These are phyloP conservation scores for Pezicula radicicola DNA, from an alignment of 2,329 filamentous ascomycete genomes.

Conservation along the genomic window DNA sequence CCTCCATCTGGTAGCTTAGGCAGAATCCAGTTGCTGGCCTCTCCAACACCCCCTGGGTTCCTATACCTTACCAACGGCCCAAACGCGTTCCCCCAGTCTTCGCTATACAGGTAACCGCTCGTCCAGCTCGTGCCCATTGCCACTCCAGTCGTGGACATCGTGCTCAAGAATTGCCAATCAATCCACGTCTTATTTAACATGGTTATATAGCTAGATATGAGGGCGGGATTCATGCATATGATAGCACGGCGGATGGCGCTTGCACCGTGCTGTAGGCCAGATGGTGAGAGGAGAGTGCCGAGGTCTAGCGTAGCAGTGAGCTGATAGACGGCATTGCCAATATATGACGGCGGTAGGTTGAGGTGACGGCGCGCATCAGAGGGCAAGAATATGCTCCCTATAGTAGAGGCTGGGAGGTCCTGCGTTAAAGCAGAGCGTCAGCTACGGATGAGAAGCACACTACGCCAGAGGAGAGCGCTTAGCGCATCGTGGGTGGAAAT, in stretches of 20 bases:
- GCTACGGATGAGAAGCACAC: slow-evolving; percentile 7
- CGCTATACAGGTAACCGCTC: slow-evolving; percentile 6
- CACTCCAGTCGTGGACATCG: slow-evolving; percentile 2
- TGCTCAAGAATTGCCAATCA: slow-evolving; percentile 7
- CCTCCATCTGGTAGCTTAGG: slow-evolving; percentile 9
- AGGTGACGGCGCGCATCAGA: slow-evolving; percentile 10
- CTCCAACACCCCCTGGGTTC: slow-evolving; percentile 2
- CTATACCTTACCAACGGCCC: slow-evolving; percentile 8
- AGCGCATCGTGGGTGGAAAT: slow-evolving; percentile 15
- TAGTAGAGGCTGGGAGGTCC: background rate
- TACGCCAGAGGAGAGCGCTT: slow-evolving; percentile 9
- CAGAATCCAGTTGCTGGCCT: background rate
- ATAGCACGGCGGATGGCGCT: slow-evolving; percentile 7
- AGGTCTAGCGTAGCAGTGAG: slow-evolving; percentile 2
- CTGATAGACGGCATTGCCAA: slow-evolving; percentile 12
- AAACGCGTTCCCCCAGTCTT: slow-evolving; percentile 11
- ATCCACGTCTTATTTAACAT: slow-evolving; percentile 6
- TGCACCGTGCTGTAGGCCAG: slow-evolving; percentile 4
- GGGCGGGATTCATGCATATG: background rate
- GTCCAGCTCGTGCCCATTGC: slow-evolving; percentile 12
- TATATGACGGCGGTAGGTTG: slow-evolving; percentile 4
- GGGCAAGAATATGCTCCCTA: slow-evolving; percentile 5
- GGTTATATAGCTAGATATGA: slow-evolving; percentile 4
- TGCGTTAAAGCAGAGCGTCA: slow-evolving; percentile 1
- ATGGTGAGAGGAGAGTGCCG: slow-evolving; percentile 3